A percentile compares a stretch with the other conserved stretches of the same genome.
These are phyloP conservation scores for Cutaneotrichosporon cutaneum DNA, from an alignment of 1,284 basidiomycete species.

Conservation along the genomic window DNA sequence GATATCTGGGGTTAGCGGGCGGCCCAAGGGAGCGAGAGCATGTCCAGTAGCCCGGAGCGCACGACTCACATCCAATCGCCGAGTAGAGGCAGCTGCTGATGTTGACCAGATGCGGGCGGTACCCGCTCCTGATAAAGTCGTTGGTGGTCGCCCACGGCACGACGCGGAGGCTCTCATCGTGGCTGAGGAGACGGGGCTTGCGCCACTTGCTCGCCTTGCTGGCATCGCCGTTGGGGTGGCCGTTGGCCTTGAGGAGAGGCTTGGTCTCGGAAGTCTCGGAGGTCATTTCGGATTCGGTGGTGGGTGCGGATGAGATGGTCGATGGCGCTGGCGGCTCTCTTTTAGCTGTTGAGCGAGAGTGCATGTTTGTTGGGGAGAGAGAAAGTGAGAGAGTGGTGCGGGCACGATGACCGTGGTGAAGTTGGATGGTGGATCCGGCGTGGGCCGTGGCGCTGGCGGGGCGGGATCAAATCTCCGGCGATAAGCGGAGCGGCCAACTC, in stretches of 20 bases:
- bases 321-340: not conserved
- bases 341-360: not conserved
- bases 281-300: not conserved
- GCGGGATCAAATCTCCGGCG: too few relatives aligned
- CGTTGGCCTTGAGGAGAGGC: not conserved
- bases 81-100: slow-evolving; percentile 68
- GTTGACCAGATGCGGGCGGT: slow-evolving; percentile 67
- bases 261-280: not conserved
- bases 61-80: slow-evolving; percentile 66
- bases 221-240: not conserved
- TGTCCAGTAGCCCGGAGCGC: not conserved
- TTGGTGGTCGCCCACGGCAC: slow-evolving; percentile 61
- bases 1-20: slow-evolving; percentile 58
- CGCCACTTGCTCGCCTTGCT: not conserved
- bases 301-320: not conserved
- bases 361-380: not conserved
- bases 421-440: too few relatives aligned
- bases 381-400: not conserved
- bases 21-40: not conserved
- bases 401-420: too few relatives aligned
- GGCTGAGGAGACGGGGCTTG: slow-evolving; percentile 29
- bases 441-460: too few relatives aligned
- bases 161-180: slow-evolving; percentile 36
- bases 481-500: too few relatives aligned
- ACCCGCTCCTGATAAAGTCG: slow-evolving; percentile 69